phyloP scores from a whole-genome alignment of 139 green algal genomes.

The Edaphochlamys debaryana region DNA sequence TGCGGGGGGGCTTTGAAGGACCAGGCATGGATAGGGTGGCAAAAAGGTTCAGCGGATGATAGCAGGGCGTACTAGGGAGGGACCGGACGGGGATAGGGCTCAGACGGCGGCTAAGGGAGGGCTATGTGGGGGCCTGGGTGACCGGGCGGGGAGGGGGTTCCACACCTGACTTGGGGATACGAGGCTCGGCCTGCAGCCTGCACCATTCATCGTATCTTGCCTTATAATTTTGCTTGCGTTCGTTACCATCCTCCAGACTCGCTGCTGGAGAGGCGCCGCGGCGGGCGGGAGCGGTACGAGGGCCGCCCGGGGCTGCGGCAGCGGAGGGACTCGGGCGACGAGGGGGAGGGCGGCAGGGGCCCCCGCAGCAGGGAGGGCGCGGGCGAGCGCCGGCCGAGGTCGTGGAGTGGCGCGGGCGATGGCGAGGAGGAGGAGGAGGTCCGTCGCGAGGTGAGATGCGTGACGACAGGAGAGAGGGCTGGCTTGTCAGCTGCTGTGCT shows the following conservation, averaged over 20 bases:
- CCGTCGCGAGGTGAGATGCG: too few relatives aligned
- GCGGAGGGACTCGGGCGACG: background rate
- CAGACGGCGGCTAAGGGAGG: background rate
- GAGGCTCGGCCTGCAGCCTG: background rate
- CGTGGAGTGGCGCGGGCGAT: too few relatives aligned
- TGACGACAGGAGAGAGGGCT: too few relatives aligned
- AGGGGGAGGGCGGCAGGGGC: background rate
- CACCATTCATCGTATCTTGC: background rate
- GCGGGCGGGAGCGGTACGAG: background rate
- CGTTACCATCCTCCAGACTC: background rate
- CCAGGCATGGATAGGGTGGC: too few relatives aligned
- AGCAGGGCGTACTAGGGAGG: too few relatives aligned
- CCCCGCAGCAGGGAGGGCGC: too few relatives aligned
- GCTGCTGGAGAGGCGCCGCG: background rate
- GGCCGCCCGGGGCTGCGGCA: slow-evolving; percentile 26
- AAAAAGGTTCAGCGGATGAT: too few relatives aligned
- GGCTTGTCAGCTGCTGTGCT: too few relatives aligned
- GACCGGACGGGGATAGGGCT: background rate
- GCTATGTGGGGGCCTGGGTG: background rate
- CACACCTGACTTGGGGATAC: background rate
- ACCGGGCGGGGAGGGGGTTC: background rate
- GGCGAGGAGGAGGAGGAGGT: too few relatives aligned
- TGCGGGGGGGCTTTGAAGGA: background rate
- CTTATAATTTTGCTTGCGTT: background rate
- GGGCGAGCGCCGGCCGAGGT: too few relatives aligned